Conservation (phyloP, 257 asterid genomes). For the Nyctanthes arbortristis region DNA sequence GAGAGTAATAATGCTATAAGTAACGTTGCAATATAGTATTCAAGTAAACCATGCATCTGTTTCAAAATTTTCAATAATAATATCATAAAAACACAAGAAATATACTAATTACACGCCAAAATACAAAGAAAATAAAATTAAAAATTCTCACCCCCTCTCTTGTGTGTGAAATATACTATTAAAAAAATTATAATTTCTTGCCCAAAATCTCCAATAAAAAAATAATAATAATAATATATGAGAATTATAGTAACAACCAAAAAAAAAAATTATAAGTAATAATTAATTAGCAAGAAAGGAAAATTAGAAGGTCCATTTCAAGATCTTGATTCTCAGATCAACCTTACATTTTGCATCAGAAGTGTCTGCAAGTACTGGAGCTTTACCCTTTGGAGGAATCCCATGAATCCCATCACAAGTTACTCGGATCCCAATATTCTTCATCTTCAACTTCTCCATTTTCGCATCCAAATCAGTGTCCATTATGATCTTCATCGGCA, state of each 20-base stretch:
- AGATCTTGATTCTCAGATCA: constrained; percentile 87
- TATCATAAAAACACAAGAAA: too few species aligned
- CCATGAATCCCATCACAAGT: constrained; percentile 75
- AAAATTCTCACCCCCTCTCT: too few species aligned
- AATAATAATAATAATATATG: constrained; percentile 12
- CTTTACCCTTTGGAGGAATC: constrained; percentile 59
- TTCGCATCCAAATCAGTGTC: constrained; percentile 68
- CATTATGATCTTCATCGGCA: constrained; percentile 58
- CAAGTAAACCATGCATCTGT: too few species aligned
- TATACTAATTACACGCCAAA: constrained; percentile 13
- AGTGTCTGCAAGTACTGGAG: constrained; percentile 48
- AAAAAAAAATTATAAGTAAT: neutral
- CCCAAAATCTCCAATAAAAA: constrained; percentile 6
- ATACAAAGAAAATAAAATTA: too few species aligned
- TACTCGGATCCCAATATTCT: constrained; percentile 70
- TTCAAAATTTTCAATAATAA: too few species aligned
- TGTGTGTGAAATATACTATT: too few species aligned
- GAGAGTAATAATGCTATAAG: too few species aligned
- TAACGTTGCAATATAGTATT: too few species aligned
- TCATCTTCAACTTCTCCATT: constrained; percentile 65
- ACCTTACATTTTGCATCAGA: constrained; percentile 66
- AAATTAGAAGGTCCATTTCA: constrained; percentile 64
- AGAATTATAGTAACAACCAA: constrained; percentile 5
- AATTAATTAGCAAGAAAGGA: neutral
- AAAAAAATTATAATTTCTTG: too few species aligned